phyloP scores from a whole-genome alignment of 768 basidiomycete species.

The Hypholoma fasciculare region DNA sequence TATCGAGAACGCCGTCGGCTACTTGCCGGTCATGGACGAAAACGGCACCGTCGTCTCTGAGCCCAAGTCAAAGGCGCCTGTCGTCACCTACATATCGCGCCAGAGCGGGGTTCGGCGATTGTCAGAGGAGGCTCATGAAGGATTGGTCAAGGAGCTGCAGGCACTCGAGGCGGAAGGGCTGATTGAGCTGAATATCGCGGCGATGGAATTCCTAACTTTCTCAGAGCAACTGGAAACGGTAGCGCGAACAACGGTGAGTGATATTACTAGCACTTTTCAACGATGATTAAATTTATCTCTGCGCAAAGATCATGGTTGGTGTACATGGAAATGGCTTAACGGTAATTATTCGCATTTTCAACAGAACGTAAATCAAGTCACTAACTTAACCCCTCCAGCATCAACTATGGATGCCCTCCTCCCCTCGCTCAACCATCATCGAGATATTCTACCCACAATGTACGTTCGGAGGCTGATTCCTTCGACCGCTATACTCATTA shows the following conservation, averaged over 20 bases:
- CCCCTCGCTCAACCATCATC: constrained; percentile 62
- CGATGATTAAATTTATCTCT: not conserved
- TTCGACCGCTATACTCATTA: not conserved
- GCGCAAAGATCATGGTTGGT: constrained; percentile 41
- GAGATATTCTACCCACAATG: constrained; percentile 68
- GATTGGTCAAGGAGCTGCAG: constrained; percentile 45
- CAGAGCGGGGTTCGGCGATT: constrained; percentile 45
- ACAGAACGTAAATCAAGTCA: not conserved
- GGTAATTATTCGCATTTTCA: constrained; percentile 19
- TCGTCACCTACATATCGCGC: constrained; percentile 59
- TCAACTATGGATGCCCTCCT: constrained; percentile 69
- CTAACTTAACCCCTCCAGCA: constrained; percentile 34
- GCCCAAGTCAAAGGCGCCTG: constrained; percentile 3
- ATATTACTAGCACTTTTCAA: not conserved
- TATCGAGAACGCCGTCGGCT: constrained; percentile 29
- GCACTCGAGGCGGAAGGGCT: constrained; percentile 51
- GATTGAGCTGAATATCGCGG: constrained; percentile 43
- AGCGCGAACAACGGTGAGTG: constrained; percentile 57
- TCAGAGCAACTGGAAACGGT: constrained; percentile 63
- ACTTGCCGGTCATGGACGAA: constrained; percentile 17
- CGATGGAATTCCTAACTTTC: constrained; percentile 45
- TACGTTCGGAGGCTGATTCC: constrained; percentile 13
- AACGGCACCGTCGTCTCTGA: constrained; percentile 5
- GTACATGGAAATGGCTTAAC: constrained; percentile 75
- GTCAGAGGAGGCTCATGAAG: constrained; percentile 45